Percentiles rank a stretch among this genome's conserved stretches.
Evolutionary conservation across 768 basidiomycete species (phyloP).

Genomic region (Pisolithus albus): DNA sequence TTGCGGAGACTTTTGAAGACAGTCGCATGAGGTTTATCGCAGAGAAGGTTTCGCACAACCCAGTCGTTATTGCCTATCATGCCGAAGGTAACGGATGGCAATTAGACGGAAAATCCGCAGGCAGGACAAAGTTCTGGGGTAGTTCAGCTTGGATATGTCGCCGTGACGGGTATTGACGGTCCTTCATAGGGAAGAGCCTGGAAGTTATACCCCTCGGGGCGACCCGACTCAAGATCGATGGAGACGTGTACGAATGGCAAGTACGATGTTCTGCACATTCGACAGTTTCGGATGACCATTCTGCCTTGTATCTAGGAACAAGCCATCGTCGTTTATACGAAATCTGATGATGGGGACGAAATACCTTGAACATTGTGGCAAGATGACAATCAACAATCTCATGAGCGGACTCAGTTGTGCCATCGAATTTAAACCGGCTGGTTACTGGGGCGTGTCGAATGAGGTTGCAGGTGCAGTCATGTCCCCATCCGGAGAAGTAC

Average conservation of each 20-base stretch:
- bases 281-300: slow-evolving; percentile 1
- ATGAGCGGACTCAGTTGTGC: slow-evolving; percentile 51
- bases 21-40: slow-evolving; percentile 73
- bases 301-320: slow-evolving; percentile 47
- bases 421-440: slow-evolving; percentile 81
- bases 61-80: slow-evolving; percentile 79
- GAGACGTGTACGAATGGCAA: slow-evolving; percentile 69
- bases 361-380: slow-evolving; percentile 80
- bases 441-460: slow-evolving; percentile 78
- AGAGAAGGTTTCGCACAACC: slow-evolving; percentile 84
- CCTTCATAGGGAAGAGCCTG: slow-evolving; percentile 67
- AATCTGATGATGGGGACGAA: slow-evolving; percentile 89
- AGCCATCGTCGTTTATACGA: slow-evolving; percentile 82
- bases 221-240: slow-evolving; percentile 57
- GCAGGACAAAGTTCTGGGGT: slow-evolving; percentile 91
- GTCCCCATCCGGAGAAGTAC: slow-evolving; percentile 44
- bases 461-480: slow-evolving; percentile 58
- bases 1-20: slow-evolving; percentile 86
- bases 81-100: slow-evolving; percentile 78
- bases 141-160: slow-evolving; percentile 23
- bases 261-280: slow-evolving; percentile 10
- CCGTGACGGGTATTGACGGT: slow-evolving; percentile 14
- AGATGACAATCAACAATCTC: slow-evolving; percentile 67
- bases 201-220: slow-evolving; percentile 79
- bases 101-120: slow-evolving; percentile 66